These are phyloP conservation scores for Nakaseomyces sp. DNA, from an alignment of 1,139 yeast species.

Conservation along the genomic window DNA sequence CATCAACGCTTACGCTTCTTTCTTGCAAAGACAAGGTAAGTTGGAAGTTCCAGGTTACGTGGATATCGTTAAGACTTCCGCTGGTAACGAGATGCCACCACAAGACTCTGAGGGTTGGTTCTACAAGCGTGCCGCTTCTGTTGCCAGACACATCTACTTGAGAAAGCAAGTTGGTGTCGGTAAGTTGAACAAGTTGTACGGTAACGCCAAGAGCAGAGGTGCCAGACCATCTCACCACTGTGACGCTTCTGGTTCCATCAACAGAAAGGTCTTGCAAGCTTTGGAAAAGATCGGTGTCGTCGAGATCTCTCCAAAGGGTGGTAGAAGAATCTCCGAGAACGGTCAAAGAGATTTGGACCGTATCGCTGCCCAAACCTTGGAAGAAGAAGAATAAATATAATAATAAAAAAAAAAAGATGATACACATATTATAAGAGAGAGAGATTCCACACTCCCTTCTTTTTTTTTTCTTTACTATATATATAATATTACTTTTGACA, in stretches of 20 bases:
- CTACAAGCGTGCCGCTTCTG: constrained; percentile 99
- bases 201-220: constrained; percentile 99
- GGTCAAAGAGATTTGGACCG: constrained; percentile 99
- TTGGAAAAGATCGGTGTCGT: constrained; percentile 97
- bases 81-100: constrained; percentile 99
- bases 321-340: constrained; percentile 98
- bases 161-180: constrained; percentile 99
- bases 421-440: constrained; percentile 6
- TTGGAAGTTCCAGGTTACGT: constrained; percentile 99
- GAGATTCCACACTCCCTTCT: not conserved
- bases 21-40: constrained; percentile 99
- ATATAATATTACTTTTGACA: constrained; percentile 1
- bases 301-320: constrained; percentile 96
- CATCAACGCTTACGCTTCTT: constrained; percentile 98
- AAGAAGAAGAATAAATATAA: constrained; percentile 62
- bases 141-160: constrained; percentile 99
- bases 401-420: constrained; percentile 6
- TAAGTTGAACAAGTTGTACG: constrained; percentile 97
- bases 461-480: not conserved
- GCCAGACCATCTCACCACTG: constrained; percentile 97
- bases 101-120: constrained; percentile 99
- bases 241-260: constrained; percentile 98
- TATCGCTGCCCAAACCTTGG: constrained; percentile 98
- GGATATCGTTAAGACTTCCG: constrained; percentile 98
- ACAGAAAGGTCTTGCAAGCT: constrained; percentile 97